Conservation (phyloP, 352 stramenopile species). For the Peronosclerospora sorghi region DNA sequence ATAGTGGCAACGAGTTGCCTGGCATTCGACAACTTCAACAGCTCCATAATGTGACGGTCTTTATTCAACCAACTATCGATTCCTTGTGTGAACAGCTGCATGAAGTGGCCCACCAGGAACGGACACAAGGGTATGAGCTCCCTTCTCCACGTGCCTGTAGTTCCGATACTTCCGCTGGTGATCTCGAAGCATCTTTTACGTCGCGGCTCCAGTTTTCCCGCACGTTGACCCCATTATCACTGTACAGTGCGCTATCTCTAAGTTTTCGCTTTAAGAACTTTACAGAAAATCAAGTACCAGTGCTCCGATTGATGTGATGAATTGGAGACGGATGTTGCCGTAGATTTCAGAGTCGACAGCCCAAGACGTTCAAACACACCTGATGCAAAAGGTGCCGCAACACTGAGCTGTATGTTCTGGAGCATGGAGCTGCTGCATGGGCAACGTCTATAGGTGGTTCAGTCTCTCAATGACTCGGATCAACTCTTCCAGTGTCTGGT, state of each 20-base stretch:
- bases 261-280: slow-evolving; percentile 76
- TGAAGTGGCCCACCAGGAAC: slow-evolving; percentile 22
- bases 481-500: slow-evolving; percentile 86
- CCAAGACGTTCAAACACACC: slow-evolving; percentile 34
- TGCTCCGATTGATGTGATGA: slow-evolving; percentile 75
- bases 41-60: slow-evolving; percentile 17
- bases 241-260: slow-evolving; percentile 54
- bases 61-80: slow-evolving; percentile 9
- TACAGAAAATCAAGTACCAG: slow-evolving; percentile 37
- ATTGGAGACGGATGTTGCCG: slow-evolving; percentile 78
- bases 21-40: slow-evolving; percentile 17
- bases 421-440: too few relatives aligned
- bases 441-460: slow-evolving; percentile 13
- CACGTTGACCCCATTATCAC: slow-evolving; percentile 30
- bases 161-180: slow-evolving; percentile 1
- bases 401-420: not conserved
- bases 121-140: slow-evolving; percentile 25
- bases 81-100: slow-evolving; percentile 17
- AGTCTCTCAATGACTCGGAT: slow-evolving; percentile 67
- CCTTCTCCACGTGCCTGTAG: slow-evolving; percentile 12
- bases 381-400: slow-evolving; percentile 19
- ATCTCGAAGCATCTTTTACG: slow-evolving; percentile 33
- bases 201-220: slow-evolving; percentile 51
- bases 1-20: slow-evolving; percentile 6
- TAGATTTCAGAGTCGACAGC: slow-evolving; percentile 56